These are phyloP conservation scores for Claviceps digitariae DNA, from an alignment of 2,329 filamentous ascomycete species.

Conservation along the genomic window DNA sequence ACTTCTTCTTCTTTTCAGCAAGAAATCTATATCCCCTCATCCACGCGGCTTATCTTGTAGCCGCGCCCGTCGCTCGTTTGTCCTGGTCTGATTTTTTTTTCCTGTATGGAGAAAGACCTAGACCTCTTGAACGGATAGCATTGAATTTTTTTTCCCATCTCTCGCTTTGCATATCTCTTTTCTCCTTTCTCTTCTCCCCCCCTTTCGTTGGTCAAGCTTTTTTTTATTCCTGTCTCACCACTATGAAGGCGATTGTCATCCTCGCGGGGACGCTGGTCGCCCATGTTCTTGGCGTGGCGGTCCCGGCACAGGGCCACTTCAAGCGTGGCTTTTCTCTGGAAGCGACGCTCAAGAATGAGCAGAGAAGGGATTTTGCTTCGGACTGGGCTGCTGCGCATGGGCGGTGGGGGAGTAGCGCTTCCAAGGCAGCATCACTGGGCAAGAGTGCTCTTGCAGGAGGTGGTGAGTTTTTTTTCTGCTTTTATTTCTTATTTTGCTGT, in stretches of 20 bases:
- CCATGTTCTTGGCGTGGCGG: neutral
- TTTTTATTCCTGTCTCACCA: neutral
- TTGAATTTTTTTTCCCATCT: neutral
- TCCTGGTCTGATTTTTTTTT: neutral
- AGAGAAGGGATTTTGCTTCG: slow-evolving; percentile 18
- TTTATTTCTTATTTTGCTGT: neutral
- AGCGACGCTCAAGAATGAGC: slow-evolving; percentile 10
- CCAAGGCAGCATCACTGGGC: slow-evolving; percentile 8
- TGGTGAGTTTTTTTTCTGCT: slow-evolving; percentile 10
- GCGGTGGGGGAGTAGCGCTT: slow-evolving; percentile 20
- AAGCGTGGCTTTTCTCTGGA: slow-evolving; percentile 16
- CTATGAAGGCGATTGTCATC: neutral
- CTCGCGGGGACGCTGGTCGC: neutral
- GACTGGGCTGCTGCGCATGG: slow-evolving; percentile 20
- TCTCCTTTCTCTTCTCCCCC: neutral
- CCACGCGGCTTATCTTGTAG: neutral
- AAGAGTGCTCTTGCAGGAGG: slow-evolving; percentile 17
- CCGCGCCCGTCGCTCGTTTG: neutral
- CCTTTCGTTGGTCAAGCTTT: neutral
- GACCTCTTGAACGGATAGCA: neutral
- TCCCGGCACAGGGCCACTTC: neutral
- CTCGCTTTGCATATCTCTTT: neutral
- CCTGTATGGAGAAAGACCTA: neutral
- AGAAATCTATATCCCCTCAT: neutral
- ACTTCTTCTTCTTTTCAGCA: neutral